phyloP scores from a whole-genome alignment of 2,329 filamentous ascomycete species.

The Sporothrix schenckii region DNA sequence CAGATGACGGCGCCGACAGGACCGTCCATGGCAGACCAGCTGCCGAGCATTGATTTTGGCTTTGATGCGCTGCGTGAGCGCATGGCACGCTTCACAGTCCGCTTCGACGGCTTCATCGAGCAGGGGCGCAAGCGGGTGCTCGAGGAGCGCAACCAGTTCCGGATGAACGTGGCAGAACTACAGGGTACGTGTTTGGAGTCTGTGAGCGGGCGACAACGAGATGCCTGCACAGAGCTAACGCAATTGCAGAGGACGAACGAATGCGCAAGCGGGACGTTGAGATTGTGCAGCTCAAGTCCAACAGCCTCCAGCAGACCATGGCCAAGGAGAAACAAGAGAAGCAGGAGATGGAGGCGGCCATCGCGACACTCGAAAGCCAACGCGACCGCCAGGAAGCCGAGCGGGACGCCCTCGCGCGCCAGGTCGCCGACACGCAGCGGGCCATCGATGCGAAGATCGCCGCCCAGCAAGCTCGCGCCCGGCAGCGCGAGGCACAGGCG shows the following conservation, averaged over 20 bases:
- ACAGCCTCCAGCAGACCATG: conserved; percentile 72
- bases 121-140: conserved; percentile 84
- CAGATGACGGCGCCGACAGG: conserved; percentile 61
- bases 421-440: conserved; percentile 68
- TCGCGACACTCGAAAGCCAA: conserved; percentile 60
- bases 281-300: conserved; percentile 72
- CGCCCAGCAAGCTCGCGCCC: conserved; percentile 72
- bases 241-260: conserved; percentile 75
- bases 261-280: conserved; percentile 88
- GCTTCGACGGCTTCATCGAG: conserved; percentile 93
- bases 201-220: background rate
- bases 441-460: conserved; percentile 70
- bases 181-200: conserved; percentile 63
- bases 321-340: conserved; percentile 76
- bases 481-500: conserved; percentile 78
- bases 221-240: conserved; percentile 6
- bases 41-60: conserved; percentile 91
- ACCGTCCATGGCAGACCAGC: conserved; percentile 68
- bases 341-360: conserved; percentile 70
- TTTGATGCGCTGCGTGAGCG: conserved; percentile 94
- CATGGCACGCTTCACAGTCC: conserved; percentile 88
- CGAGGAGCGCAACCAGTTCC: conserved; percentile 92
- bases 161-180: conserved; percentile 83
- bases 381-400: conserved; percentile 62
- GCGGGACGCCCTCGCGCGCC: conserved; percentile 60